A percentile compares a stretch with the other conserved stretches of the same genome.
phyloP scores from a whole-genome alignment of 1,284 basidiomycete species.

The Somion occarium region DNA sequence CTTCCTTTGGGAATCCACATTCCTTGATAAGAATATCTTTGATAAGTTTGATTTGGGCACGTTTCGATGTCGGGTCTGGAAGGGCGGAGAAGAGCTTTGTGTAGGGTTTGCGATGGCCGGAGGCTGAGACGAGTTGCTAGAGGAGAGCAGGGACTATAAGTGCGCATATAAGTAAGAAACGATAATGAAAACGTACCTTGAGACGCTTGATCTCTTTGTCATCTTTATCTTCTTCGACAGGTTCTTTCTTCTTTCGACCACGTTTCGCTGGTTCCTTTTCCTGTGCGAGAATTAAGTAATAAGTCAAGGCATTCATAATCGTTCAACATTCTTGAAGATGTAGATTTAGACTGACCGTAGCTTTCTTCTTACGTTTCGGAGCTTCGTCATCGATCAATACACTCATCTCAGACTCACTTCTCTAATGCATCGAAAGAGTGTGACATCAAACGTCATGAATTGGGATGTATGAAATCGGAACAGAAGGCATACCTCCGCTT shows the following conservation, averaged over 20 bases:
- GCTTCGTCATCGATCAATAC: neutral
- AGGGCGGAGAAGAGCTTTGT: slow-evolving; percentile 67
- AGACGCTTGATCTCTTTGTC: slow-evolving; percentile 33
- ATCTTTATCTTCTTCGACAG: slow-evolving; percentile 28
- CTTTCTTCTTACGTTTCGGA: neutral
- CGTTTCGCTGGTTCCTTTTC: slow-evolving; percentile 11
- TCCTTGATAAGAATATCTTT: slow-evolving; percentile 61
- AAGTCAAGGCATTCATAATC: neutral
- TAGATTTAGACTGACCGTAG: neutral
- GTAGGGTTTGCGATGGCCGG: slow-evolving; percentile 82
- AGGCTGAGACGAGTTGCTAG: slow-evolving; percentile 68
- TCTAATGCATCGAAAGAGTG: no score
- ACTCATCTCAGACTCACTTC: no score
- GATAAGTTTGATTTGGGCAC: slow-evolving; percentile 64
- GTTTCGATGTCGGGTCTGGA: slow-evolving; percentile 30
- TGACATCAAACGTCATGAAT: no score
- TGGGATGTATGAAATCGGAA: no score
- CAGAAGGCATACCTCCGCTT: neutral
- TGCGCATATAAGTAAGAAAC: slow-evolving; percentile 22
- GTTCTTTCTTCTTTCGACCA: slow-evolving; percentile 26
- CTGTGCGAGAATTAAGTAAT: neutral
- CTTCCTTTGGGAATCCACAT: slow-evolving; percentile 46
- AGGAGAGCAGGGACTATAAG: neutral
- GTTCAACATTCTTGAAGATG: neutral
- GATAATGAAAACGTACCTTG: slow-evolving; percentile 21